These are phyloP conservation scores for Trametes pubescens DNA, from an alignment of 1,284 basidiomycete genomes.

Conservation along the genomic window DNA sequence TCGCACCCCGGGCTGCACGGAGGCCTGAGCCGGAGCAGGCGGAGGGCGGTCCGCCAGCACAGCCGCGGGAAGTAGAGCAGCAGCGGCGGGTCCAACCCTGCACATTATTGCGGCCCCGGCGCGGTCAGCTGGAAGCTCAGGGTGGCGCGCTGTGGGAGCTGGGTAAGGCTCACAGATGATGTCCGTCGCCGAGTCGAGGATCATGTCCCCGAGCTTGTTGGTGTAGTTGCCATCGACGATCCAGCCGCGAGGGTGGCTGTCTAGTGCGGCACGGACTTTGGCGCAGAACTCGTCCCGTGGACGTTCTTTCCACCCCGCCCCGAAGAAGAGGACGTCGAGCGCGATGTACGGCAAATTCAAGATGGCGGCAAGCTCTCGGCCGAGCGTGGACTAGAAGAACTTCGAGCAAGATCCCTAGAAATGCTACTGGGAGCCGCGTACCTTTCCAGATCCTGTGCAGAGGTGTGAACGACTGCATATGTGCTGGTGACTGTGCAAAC, in stretches of 20 bases:
- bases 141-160: not conserved
- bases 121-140: not conserved
- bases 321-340: constrained; percentile 39
- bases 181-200: constrained; percentile 58
- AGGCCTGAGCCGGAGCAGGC: constrained; percentile 49
- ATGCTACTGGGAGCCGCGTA: constrained; percentile 1
- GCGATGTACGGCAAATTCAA: constrained; percentile 45
- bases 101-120: not conserved
- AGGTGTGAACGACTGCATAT: not conserved
- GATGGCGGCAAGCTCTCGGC: constrained; percentile 51
- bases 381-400: constrained; percentile 55
- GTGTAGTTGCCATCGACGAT: constrained; percentile 42
- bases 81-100: constrained; percentile 74
- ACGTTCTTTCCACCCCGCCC: constrained; percentile 36
- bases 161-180: constrained; percentile 58
- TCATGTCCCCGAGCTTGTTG: constrained; percentile 34
- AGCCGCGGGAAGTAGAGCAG: constrained; percentile 64
- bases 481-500: not conserved
- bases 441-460: constrained; percentile 24
- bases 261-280: constrained; percentile 32
- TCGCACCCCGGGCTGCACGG: constrained; percentile 63
- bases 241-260: constrained; percentile 35
- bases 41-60: constrained; percentile 57
- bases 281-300: constrained; percentile 33
- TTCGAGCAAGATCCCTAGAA: not conserved